Percentiles rank a stretch among this genome's conserved stretches.
Conservation (phyloP, 2,329 filamentous ascomycete species). For the Iodosphaeria phyllophila region DNA sequence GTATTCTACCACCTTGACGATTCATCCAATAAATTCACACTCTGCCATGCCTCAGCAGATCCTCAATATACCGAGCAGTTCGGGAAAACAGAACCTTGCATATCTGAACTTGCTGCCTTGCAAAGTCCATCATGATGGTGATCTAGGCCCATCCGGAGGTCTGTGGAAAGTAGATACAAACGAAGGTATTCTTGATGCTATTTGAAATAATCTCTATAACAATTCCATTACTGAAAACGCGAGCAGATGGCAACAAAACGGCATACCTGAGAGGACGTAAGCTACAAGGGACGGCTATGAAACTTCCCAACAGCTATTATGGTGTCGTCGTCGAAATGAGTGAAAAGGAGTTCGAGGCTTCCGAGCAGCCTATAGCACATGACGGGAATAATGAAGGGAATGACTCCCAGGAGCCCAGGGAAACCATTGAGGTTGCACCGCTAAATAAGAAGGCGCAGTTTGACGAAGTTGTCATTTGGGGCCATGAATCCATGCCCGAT, state of each 20-base stretch:
- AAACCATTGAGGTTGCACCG: conserved; percentile 29
- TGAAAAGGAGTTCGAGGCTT: conserved; percentile 10
- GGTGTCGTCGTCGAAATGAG: conserved; percentile 39
- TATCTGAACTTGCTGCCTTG: conserved; percentile 53
- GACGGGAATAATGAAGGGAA: no score
- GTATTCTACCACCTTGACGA: no score
- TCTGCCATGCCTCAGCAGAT: no score
- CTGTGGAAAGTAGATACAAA: background rate
- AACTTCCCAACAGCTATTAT: conserved; percentile 52
- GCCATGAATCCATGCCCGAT: conserved; percentile 50
- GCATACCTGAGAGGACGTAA: conserved; percentile 68
- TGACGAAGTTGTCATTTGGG: conserved; percentile 66
- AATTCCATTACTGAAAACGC: background rate
- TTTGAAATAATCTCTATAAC: background rate
- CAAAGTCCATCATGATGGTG: conserved; percentile 60
- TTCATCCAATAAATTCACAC: no score
- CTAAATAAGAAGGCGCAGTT: conserved; percentile 51
- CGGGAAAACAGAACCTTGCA: no score
- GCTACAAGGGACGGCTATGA: conserved; percentile 46
- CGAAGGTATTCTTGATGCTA: no score
- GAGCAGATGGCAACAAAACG: conserved; percentile 28
- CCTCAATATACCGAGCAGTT: no score
- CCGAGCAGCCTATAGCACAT: no score
- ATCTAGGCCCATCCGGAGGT: conserved; percentile 12
- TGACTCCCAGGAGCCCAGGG: conserved; percentile 24